Evolutionary conservation across 805 yeast species (phyloP).

Genomic region (Myxozyma nipponensis): DNA sequence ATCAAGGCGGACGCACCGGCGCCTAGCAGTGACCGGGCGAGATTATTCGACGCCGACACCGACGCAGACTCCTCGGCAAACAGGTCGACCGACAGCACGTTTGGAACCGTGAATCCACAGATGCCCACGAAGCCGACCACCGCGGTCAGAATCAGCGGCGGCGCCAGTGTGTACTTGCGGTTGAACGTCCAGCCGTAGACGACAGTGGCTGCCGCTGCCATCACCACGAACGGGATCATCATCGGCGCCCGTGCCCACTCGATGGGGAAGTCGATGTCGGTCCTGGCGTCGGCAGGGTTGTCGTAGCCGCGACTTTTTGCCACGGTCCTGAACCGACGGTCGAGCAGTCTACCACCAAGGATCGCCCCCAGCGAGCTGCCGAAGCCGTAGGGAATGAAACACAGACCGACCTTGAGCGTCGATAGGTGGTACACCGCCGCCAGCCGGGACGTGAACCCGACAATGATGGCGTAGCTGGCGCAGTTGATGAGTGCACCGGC

Average conservation of each 20-base stretch:
- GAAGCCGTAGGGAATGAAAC: slow-evolving; percentile 73
- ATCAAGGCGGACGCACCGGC: slow-evolving; percentile 70
- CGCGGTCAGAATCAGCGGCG: slow-evolving; percentile 16
- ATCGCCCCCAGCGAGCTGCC: slow-evolving; percentile 64
- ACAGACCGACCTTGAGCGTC: slow-evolving; percentile 59
- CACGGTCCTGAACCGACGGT: slow-evolving; percentile 12
- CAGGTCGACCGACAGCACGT: slow-evolving; percentile 69
- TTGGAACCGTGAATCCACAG: slow-evolving; percentile 38
- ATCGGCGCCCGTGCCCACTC: slow-evolving; percentile 21
- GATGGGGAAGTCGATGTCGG: slow-evolving; percentile 15
- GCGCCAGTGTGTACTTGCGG: slow-evolving; percentile 12
- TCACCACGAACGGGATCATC: slow-evolving; percentile 1
- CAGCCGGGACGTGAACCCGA: slow-evolving; percentile 49
- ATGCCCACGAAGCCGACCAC: slow-evolving; percentile 13
- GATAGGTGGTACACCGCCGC: slow-evolving; percentile 48
- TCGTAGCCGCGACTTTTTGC: slow-evolving; percentile 1
- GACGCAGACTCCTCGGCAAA: slow-evolving; percentile 68
- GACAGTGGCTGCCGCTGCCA: slow-evolving; percentile 32
- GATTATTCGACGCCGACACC: slow-evolving; percentile 67
- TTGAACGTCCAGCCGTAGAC: slow-evolving; percentile 25
- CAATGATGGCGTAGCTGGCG: background rate
- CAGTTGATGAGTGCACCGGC: slow-evolving; percentile 1
- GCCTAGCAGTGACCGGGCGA: slow-evolving; percentile 66
- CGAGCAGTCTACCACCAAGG: slow-evolving; percentile 50
- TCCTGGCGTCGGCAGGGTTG: background rate